Evolutionary conservation across 1,284 basidiomycete genomes (phyloP).

Genomic region (Trametes versicolor): DNA sequence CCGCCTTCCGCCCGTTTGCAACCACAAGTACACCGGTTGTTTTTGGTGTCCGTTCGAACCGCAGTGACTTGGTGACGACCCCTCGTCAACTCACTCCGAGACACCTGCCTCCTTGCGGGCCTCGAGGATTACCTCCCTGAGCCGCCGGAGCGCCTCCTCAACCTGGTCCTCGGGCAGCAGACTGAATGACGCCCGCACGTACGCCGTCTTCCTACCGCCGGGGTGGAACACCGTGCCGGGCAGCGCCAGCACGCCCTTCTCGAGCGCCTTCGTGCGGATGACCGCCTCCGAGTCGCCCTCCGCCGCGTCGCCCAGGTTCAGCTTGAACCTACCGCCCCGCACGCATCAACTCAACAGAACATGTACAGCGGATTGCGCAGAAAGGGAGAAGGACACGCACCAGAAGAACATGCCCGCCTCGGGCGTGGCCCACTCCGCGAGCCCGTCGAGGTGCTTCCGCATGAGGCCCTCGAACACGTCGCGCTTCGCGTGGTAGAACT

Average conservation of each 20-base stretch:
- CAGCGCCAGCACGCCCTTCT: constrained; percentile 87
- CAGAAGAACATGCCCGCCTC: constrained; percentile 94
- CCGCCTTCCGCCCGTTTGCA: no score
- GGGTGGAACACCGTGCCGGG: constrained; percentile 87
- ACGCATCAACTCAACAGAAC: constrained; percentile 7
- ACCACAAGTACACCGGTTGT: no score
- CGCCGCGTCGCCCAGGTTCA: constrained; percentile 56
- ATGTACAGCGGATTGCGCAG: constrained; percentile 32
- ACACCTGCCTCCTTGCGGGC: constrained; percentile 20
- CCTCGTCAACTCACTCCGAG: not conserved
- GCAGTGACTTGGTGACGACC: no score
- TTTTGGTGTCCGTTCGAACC: no score
- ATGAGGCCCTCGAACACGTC: constrained; percentile 86
- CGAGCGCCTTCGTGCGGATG: constrained; percentile 82
- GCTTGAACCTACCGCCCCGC: constrained; percentile 66
- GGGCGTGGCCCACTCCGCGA: constrained; percentile 87
- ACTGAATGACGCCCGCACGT: constrained; percentile 86
- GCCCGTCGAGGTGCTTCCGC: constrained; percentile 74
- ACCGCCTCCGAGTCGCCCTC: constrained; percentile 81
- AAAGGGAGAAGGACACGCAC: constrained; percentile 52
- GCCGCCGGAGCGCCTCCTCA: constrained; percentile 77
- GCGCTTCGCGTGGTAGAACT: constrained; percentile 84
- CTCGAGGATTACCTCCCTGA: constrained; percentile 59
- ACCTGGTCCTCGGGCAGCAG: constrained; percentile 75
- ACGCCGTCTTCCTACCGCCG: constrained; percentile 70